These are phyloP conservation scores for Priceomyces haplophilus DNA, from an alignment of 805 yeast genomes.

Conservation along the genomic window DNA sequence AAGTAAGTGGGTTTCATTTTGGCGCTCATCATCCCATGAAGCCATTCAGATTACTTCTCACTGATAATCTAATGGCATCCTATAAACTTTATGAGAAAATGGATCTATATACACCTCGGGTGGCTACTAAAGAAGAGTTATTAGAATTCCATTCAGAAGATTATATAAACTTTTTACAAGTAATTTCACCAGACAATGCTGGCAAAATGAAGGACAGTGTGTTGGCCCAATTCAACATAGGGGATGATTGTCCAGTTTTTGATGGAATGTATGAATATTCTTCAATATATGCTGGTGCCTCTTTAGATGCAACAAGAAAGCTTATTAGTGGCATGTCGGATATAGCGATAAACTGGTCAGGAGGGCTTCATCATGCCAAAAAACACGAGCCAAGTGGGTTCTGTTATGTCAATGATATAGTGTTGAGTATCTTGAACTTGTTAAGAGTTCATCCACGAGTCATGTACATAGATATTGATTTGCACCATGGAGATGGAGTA, in stretches of 20 bases:
- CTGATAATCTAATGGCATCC: constrained; percentile 84
- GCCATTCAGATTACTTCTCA: constrained; percentile 88
- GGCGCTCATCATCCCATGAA: constrained; percentile 98
- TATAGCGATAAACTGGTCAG: constrained; percentile 94
- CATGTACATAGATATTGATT: constrained; percentile 87
- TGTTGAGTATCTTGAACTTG: constrained; percentile 78
- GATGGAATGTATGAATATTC: constrained; percentile 94
- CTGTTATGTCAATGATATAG: constrained; percentile 94
- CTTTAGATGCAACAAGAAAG: constrained; percentile 88
- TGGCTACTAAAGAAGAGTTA: constrained; percentile 80
- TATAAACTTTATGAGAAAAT: constrained; percentile 84
- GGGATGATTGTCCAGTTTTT: constrained; percentile 92
- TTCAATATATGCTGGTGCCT: constrained; percentile 87
- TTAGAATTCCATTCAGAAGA: constrained; percentile 83
- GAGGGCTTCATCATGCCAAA: constrained; percentile 96
- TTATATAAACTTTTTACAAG: constrained; percentile 71
- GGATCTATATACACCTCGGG: constrained; percentile 84
- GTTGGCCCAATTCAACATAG: constrained; percentile 74
- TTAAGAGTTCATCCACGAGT: constrained; percentile 89
- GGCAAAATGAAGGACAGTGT: constrained; percentile 54
- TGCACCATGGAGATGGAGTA: constrained; percentile 98
- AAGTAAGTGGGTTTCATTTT: constrained; percentile 77
- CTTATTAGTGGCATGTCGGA: constrained; percentile 84
- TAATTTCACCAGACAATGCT: constrained; percentile 73
- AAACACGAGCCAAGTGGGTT: constrained; percentile 93